Evolutionary conservation across 371 early-diverging fungal genomes (phyloP).

Genomic region (Capillidium rhysosporum): DNA sequence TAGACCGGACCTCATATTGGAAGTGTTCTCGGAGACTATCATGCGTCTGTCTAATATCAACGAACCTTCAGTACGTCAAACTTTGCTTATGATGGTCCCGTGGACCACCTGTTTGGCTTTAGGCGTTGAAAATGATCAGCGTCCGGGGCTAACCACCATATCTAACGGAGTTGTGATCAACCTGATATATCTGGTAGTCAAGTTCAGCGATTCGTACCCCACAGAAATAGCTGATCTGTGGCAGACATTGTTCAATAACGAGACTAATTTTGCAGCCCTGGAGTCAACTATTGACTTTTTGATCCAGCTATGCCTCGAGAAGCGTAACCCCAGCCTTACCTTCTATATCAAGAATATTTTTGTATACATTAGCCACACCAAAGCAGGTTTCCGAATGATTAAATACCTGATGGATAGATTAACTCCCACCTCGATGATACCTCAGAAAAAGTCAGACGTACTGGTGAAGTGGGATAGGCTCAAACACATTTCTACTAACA

Average conservation of each 20-base stretch:
- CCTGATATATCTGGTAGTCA: constrained; percentile 64
- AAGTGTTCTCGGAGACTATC: constrained; percentile 58
- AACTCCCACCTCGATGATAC: constrained; percentile 58
- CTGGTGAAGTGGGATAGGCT: neutral
- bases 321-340: constrained; percentile 57
- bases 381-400: constrained; percentile 31
- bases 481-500: constrained; percentile 4
- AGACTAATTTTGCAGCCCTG: constrained; percentile 36
- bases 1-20: constrained; percentile 40
- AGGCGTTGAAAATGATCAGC: constrained; percentile 23
- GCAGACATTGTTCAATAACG: constrained; percentile 43
- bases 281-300: constrained; percentile 50
- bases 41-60: constrained; percentile 50
- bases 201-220: constrained; percentile 54
- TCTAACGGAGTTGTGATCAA: constrained; percentile 55
- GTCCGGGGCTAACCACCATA: constrained; percentile 21
- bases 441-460: constrained; percentile 16
- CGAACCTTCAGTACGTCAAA: constrained; percentile 33
- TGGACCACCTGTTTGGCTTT: constrained; percentile 72
- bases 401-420: constrained; percentile 42
- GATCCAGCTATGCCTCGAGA: constrained; percentile 45
- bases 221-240: constrained; percentile 62
- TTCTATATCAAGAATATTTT: constrained; percentile 59
- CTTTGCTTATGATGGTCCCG: constrained; percentile 54
- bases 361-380: constrained; percentile 54